Evolutionary conservation across 768 basidiomycete species (phyloP), one percentile per base, ranked within the genome.

Genomic region (Phanerodontia chrysosporium): DNA sequence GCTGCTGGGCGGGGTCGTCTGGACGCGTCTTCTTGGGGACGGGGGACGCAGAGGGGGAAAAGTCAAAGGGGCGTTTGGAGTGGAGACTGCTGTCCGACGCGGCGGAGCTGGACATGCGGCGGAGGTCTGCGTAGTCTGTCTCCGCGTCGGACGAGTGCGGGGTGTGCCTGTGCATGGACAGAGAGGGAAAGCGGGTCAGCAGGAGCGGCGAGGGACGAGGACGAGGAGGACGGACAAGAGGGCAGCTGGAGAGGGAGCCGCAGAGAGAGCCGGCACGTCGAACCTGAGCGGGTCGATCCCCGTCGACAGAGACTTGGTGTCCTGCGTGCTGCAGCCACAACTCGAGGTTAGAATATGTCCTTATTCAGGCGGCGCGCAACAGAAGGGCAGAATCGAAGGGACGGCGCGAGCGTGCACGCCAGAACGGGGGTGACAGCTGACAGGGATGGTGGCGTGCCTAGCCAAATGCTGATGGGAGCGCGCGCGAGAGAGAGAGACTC

Each of bases 51-150:
- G 74, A 71, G 51, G 87, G 83, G 0, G 85, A 83, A 36, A 35
- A 61, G 49, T 61, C 60, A 29, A 78, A 69, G 3, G 77, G 72
- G 58, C 82, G 84, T 68, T 86, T 89, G 45, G 85, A 85, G 62
- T 81, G 76, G 59, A 79, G 74, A 69, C 77, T 81, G 74, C 78
- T 80, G 73, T 90, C 88, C 16, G 89, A 89, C 59, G 83, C 79
- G 52, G 84, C 85, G 63, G 86, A 89, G 70, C 81, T 80, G 72
- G 90, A 90, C 90, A 92, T 90, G 68, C 89, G 86, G 68, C 89
- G 80, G 36, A 71, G 69, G 61, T 22, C n/a, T 27, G 77, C 70
- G 81, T 87, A 84, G 72, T 83, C 83, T 62, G 82, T 67, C 71
- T 80, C 83, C 61, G 78, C 65, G 48, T 80, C 75, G 52, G 75